Base-by-base conservation (phyloP, 2,329 filamentous ascomycete species). In the Zasmidium angulare region DNA sequence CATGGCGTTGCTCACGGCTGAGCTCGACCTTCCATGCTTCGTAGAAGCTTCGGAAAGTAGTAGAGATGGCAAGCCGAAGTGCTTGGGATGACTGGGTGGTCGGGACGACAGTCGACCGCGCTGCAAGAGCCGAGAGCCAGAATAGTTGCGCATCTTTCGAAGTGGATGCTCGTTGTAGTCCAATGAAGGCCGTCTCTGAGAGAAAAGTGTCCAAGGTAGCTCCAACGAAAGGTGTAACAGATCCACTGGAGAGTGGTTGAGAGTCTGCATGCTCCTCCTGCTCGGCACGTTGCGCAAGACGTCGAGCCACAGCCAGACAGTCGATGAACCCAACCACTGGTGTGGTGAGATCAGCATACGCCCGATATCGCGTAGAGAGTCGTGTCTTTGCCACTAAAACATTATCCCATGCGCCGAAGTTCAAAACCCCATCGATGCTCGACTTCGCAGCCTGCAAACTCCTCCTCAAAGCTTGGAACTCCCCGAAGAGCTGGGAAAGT, bases 301-400 rank as follows among this genome's bases (percentile, higher is more conserved):
- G 47, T 17, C 62, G 61, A 7, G 64, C 61, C 4, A 71, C 56
- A 9, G 66, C 85, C 10, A 98, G 78, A 66, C 90, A 90, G 59
- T 89, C 86, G 47, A 98, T 79, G 63, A 97, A 89, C 54, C 89
- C 90, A 48, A 91, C 81, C 11, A 91, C 83, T 2, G 91, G 93
- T 48, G 84, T 81, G 0, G 89, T 90, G 66, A 98, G 85, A 70
- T 99, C 95, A 61, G 91, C 90, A 69, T 97, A 98, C 14, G 86
- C 86, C 43, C 86, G 83, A 70, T 92, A 96, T 36, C 86, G 82
- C 26, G 84, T 80, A 1, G 81, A 82, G 7, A 99, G 81, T 48
- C 93, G 85, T 55, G 82, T 79, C 52, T 89, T 84, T 43, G 96
- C 84, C 62, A 89, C 86, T 6, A 29, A 83, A 52, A 59, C 69